phyloP scores from a whole-genome alignment of 2,329 filamentous ascomycete genomes.

The Colletotrichum spaethianum region DNA sequence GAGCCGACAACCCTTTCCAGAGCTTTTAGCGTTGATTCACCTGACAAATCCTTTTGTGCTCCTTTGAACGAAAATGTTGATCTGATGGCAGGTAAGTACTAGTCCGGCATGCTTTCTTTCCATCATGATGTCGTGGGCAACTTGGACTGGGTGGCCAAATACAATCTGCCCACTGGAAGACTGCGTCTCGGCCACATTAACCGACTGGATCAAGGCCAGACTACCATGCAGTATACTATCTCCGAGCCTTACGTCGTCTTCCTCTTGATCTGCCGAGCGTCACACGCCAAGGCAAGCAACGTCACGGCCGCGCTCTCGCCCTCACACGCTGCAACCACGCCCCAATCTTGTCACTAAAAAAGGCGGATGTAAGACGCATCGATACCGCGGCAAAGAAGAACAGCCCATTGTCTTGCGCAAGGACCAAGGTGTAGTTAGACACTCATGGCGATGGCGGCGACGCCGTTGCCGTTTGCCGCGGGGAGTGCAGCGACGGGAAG shows the following conservation, averaged over 20 bases:
- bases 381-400: slow-evolving; percentile 51
- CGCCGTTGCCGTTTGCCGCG: slow-evolving; percentile 42
- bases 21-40: not conserved
- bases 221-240: not conserved
- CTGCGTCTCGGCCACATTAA: too few relatives aligned
- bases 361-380: slow-evolving; percentile 49
- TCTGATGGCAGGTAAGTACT: too few relatives aligned
- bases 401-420: slow-evolving; percentile 49
- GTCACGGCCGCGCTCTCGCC: slow-evolving; percentile 44
- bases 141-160: not conserved
- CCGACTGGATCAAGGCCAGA: not conserved
- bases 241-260: not conserved
- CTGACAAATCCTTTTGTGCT: not conserved
- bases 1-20: not conserved
- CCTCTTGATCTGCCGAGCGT: not conserved
- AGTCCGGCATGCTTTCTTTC: not conserved
- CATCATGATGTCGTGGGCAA: not conserved
- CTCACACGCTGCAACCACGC: slow-evolving; percentile 48
- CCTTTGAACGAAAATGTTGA: too few relatives aligned
- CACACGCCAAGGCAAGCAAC: slow-evolving; percentile 13
- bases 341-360: slow-evolving; percentile 49
- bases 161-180: not conserved
- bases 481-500: slow-evolving; percentile 34
- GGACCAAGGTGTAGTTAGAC: slow-evolving; percentile 51
- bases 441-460: slow-evolving; percentile 51